Base-by-base conservation (phyloP, 1,139 yeast species). In the Starmera stellimalicola region DNA sequence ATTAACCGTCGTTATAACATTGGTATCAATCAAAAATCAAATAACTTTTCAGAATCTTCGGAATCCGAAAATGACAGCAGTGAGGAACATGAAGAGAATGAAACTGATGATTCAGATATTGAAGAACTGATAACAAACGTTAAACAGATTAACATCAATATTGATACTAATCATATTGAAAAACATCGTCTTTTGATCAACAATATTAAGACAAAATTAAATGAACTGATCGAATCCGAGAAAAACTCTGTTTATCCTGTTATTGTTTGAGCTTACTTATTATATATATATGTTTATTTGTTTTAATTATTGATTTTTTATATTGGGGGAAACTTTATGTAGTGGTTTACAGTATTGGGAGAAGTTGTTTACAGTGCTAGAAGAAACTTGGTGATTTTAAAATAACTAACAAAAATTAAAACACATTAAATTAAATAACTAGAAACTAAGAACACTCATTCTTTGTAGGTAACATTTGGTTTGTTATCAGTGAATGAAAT, bases 1-100 rank as follows among this genome's bases (percentile, higher is more conserved):
- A 36, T 37, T 18, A 43, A 44, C 29, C 57, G 54, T 44, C 52
- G 55, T 26, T 49, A 49, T 36, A 53, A 56, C 36, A 42, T 57
- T 34, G 55, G 62, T 19, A 48, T 55, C 26, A 48, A 46, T 30
- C 63, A 58, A 37, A 56, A 48, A 43, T 27, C 54, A 3, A 35
- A 49, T 14, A 40, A 43, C 7, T 39, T 36, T 18, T 40, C 39
- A 18, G 16, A 24, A 16, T 10, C 16, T 7, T 36, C 31, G 17
- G 37, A 37, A 16, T 43, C 42, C 18, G 44, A 42, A 26, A 37
- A 35, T 18, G 46, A 16, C 10, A 31, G 37, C 3, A 26, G 20
- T 26, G 27, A 31, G 16, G 30, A 31, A 12, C 16, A 24, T 23
- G 34, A 32, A 6, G 33, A 25, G 35, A 36, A 27, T 20, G 24